Percentiles rank a stretch among this genome's conserved stretches.
phyloP scores from a whole-genome alignment of 1,284 basidiomycete genomes.

The Trametes sp. region DNA sequence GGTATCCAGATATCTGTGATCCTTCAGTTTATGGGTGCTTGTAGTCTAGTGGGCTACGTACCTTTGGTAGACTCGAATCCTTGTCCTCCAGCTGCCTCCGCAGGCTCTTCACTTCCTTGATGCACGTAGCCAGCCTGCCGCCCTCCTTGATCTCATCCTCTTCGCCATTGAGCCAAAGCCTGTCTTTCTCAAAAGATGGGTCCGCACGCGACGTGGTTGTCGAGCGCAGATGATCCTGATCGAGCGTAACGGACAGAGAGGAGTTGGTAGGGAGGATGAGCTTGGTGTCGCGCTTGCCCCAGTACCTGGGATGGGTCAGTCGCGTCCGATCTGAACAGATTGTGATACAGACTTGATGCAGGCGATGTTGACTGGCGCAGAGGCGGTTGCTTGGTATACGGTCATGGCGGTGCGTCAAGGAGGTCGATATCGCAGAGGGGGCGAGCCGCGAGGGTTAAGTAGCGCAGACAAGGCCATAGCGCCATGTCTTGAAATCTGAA shows the following conservation, averaged over 20 bases:
- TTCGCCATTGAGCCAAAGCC: conserved; percentile 94
- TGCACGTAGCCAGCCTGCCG: conserved; percentile 86
- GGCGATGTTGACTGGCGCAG: conserved; percentile 96
- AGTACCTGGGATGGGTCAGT: conserved; percentile 70
- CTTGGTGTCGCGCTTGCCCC: conserved; percentile 97
- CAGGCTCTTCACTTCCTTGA: conserved; percentile 86
- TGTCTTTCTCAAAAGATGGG: conserved; percentile 76
- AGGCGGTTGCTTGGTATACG: conserved; percentile 86
- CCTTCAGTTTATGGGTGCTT: conserved; percentile 9
- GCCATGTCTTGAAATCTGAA: conserved; percentile 39
- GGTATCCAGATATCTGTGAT: conserved; percentile 71
- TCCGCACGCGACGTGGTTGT: conserved; percentile 94
- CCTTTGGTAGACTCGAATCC: conserved; percentile 70
- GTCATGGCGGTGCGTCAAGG: conserved; percentile 54
- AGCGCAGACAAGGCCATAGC: conserved; percentile 31
- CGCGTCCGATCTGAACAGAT: conserved; percentile 21
- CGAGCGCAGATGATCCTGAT: conserved; percentile 94
- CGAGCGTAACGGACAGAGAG: conserved; percentile 95
- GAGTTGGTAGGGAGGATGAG: conserved; percentile 98
- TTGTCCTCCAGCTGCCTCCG: conserved; percentile 80
- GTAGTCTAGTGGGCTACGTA: conserved; percentile 42
- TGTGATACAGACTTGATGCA: conserved; percentile 83
- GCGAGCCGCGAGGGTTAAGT: conserved; percentile 28
- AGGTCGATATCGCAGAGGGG: conserved; percentile 25
- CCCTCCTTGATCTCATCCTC: conserved; percentile 89